These are phyloP conservation scores for Suaeda aralocaspica DNA, from an alignment of 148 eudicot species.

Conservation along the genomic window DNA sequence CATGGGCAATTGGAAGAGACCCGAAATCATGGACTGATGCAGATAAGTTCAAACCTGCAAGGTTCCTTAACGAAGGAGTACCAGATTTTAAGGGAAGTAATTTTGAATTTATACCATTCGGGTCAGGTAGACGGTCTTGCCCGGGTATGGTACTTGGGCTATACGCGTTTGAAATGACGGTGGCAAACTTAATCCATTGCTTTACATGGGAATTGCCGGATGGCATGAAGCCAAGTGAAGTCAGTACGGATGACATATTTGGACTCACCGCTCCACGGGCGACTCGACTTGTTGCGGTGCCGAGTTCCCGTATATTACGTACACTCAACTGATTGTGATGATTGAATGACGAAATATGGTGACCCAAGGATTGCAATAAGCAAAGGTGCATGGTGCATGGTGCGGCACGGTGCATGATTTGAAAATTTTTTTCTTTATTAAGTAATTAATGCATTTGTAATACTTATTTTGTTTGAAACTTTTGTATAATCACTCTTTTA, in stretches of 20 bases:
- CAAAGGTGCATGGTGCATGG: too few species aligned
- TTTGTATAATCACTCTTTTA: background rate
- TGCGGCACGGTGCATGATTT: too few species aligned
- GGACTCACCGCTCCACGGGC: constrained; percentile 72
- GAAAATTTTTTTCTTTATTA: background rate
- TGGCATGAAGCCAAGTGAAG: constrained; percentile 64
- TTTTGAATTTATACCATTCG: constrained; percentile 68
- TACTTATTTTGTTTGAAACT: background rate
- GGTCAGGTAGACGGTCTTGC: constrained; percentile 77
- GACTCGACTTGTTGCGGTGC: constrained; percentile 55
- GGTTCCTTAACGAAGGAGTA: constrained; percentile 45
- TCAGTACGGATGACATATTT: constrained; percentile 51
- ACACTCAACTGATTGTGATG: constrained; percentile 23
- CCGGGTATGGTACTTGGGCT: constrained; percentile 78
- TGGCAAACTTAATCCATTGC: constrained; percentile 53
- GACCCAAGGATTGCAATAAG: background rate
- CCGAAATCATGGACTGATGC: constrained; percentile 51
- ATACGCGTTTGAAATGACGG: constrained; percentile 62
- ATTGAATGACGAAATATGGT: background rate
- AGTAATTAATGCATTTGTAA: too few species aligned
- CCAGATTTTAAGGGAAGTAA: constrained; percentile 63
- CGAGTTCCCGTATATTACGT: constrained; percentile 46
- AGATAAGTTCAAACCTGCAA: constrained; percentile 36
- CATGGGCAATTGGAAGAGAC: constrained; percentile 57
- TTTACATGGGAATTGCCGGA: constrained; percentile 66